Evolutionary conservation across 108 stramenopile species (phyloP).

Genomic region (Pseudonitzschia multistriata): DNA sequence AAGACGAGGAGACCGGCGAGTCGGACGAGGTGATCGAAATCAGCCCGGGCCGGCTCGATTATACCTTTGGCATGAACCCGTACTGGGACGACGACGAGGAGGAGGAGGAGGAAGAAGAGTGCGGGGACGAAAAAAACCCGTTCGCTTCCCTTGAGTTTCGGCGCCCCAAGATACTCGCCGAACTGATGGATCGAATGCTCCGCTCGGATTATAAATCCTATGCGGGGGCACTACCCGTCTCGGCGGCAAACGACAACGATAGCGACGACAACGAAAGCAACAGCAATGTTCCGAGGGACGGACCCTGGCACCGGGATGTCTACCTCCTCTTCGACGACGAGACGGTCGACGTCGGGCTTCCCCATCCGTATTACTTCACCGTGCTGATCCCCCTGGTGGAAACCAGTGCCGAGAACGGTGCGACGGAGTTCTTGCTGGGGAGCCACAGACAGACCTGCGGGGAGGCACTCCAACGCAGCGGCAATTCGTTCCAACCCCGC

Average conservation of each 20-base stretch:
- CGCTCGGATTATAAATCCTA: conserved; percentile 1
- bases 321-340: conserved; percentile 4
- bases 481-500: background rate
- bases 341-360: background rate
- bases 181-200: background rate
- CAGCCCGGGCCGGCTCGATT: conserved; percentile 2
- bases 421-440: background rate
- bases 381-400: background rate
- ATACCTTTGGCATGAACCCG: background rate
- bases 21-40: background rate
- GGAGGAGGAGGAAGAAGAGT: background rate
- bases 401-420: background rate
- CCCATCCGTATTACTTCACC: background rate
- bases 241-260: no score
- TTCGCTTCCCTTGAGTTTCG: background rate
- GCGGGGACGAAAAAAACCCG: background rate
- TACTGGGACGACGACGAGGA: background rate
- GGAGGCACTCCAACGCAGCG: background rate
- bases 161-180: background rate
- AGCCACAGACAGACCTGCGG: background rate
- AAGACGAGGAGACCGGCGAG: background rate
- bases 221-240: background rate
- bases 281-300: background rate
- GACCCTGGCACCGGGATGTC: conserved; percentile 1
- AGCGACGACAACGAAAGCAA: no score